Percentiles rank a stretch among this genome's conserved stretches.
Evolutionary conservation across 257 asterid species (phyloP).

Genomic region (Fraxinus excelsior): DNA sequence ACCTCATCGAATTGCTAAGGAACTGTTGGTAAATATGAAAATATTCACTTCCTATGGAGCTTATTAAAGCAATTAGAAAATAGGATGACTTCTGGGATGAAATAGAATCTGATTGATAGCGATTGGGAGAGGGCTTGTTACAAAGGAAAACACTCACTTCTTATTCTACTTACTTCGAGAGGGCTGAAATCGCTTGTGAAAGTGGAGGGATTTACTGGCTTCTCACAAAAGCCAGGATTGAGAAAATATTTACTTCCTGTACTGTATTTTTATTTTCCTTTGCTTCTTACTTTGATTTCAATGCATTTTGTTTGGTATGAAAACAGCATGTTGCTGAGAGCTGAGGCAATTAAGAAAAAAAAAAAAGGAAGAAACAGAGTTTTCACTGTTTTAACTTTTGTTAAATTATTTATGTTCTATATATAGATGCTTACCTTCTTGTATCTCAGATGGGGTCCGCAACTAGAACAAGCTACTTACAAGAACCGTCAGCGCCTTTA

Average conservation of each 20-base stretch:
- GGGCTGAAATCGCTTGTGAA: neutral
- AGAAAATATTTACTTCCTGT: neutral
- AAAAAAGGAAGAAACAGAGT: too few relatives aligned
- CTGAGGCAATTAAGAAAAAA: constrained; percentile 4
- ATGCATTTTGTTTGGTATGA: too few relatives aligned
- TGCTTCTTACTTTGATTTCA: too few relatives aligned
- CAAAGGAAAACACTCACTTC: neutral
- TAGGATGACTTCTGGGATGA: neutral
- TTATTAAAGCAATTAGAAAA: neutral
- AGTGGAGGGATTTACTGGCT: neutral
- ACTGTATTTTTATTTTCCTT: too few relatives aligned
- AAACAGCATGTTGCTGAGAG: neutral
- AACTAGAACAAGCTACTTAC: constrained; percentile 85
- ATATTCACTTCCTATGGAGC: neutral
- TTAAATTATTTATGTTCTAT: neutral
- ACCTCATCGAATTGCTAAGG: neutral
- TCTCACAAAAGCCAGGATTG: neutral
- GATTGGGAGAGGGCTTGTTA: neutral
- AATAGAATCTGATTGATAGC: neutral
- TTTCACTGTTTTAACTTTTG: too few relatives aligned
- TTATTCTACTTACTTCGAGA: neutral
- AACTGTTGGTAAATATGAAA: neutral
- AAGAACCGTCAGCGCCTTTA: constrained; percentile 88
- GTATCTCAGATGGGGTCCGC: constrained; percentile 91
- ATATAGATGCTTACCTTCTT: neutral